These are phyloP conservation scores for Dendrocalamus sinicus DNA, from an alignment of 176 grass and related monocot species.

Conservation along the genomic window DNA sequence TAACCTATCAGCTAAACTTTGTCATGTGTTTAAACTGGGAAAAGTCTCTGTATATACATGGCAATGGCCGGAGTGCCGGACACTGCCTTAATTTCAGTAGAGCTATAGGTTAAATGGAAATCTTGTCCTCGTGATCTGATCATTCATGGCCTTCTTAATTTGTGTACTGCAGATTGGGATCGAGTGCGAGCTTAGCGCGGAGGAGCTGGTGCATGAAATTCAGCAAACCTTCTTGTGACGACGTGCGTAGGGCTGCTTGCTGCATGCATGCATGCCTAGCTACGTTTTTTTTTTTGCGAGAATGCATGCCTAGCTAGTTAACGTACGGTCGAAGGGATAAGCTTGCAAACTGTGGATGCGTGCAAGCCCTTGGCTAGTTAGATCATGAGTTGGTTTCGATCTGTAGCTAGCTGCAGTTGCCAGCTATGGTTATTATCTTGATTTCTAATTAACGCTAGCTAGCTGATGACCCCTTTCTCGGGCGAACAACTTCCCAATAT, in stretches of 20 bases:
- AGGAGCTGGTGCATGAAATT: slow-evolving; percentile 80
- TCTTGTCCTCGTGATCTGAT: neutral
- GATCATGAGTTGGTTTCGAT: neutral
- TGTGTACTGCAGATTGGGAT: slow-evolving; percentile 72
- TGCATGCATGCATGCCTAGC: neutral
- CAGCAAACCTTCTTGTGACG: slow-evolving; percentile 66
- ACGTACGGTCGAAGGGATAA: neutral
- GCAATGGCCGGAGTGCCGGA: neutral
- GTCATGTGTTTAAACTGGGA: neutral
- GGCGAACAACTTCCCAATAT: neutral
- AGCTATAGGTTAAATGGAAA: neutral
- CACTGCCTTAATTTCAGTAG: neutral
- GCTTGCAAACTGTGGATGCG: neutral
- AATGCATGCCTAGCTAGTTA: neutral
- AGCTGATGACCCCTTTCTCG: neutral
- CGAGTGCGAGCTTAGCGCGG: slow-evolving; percentile 83
- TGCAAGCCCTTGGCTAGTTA: neutral
- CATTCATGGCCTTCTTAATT: neutral
- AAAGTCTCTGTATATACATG: neutral
- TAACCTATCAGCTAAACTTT: neutral
- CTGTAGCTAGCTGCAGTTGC: neutral
- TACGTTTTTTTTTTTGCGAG: too few species aligned
- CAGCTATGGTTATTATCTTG: neutral
- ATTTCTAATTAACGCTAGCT: neutral
- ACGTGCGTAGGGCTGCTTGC: neutral